These are phyloP conservation scores for Alternaria viburni DNA, from an alignment of 2,329 filamentous ascomycete species.

Conservation along the genomic window DNA sequence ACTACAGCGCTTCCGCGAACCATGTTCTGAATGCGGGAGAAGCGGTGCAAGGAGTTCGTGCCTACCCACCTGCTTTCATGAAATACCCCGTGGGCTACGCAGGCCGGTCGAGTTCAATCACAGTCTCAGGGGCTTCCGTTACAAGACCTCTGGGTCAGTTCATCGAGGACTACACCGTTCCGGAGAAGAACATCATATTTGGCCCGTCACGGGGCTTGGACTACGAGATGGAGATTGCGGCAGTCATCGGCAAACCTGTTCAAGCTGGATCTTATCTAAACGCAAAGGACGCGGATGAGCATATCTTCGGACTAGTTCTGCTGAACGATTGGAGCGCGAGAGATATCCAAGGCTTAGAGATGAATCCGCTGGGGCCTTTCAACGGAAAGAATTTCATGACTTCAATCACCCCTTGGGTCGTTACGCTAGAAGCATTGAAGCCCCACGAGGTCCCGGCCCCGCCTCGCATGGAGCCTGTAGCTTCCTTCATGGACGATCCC, in stretches of 20 bases:
- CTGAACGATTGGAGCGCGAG: constrained; percentile 69
- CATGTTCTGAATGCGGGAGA: constrained; percentile 60
- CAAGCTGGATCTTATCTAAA: constrained; percentile 47
- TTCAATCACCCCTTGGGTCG: constrained; percentile 66
- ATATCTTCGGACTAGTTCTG: constrained; percentile 68
- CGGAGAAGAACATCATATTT: constrained; percentile 59
- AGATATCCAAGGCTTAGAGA: constrained; percentile 68
- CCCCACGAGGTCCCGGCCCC: constrained; percentile 35
- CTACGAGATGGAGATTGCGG: constrained; percentile 59
- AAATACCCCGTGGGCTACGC: constrained; percentile 59
- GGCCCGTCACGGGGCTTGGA: constrained; percentile 52
- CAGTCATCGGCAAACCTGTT: constrained; percentile 52
- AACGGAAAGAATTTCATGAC: constrained; percentile 68
- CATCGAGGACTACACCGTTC: constrained; percentile 32
- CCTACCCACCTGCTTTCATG: constrained; percentile 35
- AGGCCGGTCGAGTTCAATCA: constrained; percentile 60
- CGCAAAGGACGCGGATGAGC: constrained; percentile 54
- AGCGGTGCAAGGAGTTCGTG: constrained; percentile 30
- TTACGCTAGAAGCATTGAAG: constrained; percentile 65
- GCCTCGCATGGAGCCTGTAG: constrained; percentile 26
- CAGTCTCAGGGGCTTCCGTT: constrained; percentile 53
- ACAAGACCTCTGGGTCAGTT: constrained; percentile 36
- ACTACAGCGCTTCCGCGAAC: constrained; percentile 63
- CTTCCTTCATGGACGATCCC: constrained; percentile 33
- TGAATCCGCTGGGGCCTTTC: constrained; percentile 66